These are phyloP conservation scores for Acacia acuminata DNA, from an alignment of 306 rosid species.

Conservation along the genomic window DNA sequence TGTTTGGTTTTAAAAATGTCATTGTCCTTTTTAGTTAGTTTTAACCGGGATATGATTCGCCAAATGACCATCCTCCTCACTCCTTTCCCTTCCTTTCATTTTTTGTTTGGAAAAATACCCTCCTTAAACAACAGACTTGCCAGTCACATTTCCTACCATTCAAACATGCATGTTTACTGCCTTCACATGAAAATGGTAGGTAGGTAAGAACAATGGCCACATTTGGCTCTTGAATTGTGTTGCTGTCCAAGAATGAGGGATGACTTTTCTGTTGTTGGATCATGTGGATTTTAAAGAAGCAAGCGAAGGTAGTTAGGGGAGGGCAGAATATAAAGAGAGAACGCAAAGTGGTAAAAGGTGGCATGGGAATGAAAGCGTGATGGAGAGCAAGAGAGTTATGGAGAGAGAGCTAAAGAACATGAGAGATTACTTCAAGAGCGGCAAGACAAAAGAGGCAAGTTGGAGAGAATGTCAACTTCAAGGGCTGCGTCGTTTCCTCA, in stretches of 20 bases:
- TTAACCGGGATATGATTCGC: background rate
- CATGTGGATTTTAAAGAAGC: background rate
- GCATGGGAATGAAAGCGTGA: too few relatives aligned
- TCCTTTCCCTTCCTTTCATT: too few relatives aligned
- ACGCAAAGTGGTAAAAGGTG: background rate
- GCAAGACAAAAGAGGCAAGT: conserved; percentile 53
- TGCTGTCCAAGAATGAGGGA: background rate
- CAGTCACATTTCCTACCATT: background rate
- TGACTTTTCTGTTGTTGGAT: too few relatives aligned
- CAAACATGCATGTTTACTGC: background rate
- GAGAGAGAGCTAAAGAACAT: conserved; percentile 35
- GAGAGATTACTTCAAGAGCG: conserved; percentile 54
- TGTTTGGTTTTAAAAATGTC: background rate
- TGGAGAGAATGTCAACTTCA: conserved; percentile 75
- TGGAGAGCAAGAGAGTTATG: background rate
- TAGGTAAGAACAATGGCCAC: background rate
- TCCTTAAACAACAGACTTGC: background rate
- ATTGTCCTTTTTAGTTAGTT: too few relatives aligned
- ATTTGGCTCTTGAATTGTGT: background rate
- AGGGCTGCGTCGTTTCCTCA: conserved; percentile 47
- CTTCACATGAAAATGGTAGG: background rate
- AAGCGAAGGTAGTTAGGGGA: background rate
- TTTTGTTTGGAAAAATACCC: too few relatives aligned
- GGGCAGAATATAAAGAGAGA: background rate
- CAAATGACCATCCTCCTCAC: background rate